These are phyloP conservation scores for Yarrowia deformans DNA, from an alignment of 805 yeast genomes.

Conservation along the genomic window DNA sequence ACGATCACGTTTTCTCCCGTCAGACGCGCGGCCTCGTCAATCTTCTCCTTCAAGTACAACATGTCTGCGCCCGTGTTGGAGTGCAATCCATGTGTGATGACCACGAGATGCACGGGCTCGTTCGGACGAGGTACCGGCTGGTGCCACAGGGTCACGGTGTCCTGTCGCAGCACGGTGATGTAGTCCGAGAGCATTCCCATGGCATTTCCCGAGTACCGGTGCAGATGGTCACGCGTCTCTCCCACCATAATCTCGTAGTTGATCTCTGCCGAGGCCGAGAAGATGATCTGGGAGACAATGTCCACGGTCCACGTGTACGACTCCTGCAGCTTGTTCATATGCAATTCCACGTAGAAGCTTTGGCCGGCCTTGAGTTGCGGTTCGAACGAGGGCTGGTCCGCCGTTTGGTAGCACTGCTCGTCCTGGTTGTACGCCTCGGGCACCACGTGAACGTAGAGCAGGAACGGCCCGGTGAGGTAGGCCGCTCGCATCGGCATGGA, in stretches of 20 bases:
- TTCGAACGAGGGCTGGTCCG: conserved; percentile 53
- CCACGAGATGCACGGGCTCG: conserved; percentile 78
- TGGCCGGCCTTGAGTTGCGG: conserved; percentile 75
- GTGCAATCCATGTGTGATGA: conserved; percentile 90
- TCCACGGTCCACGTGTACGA: conserved; percentile 80
- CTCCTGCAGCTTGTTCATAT: conserved; percentile 53
- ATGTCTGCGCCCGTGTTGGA: conserved; percentile 90
- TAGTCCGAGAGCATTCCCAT: conserved; percentile 34
- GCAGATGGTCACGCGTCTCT: conserved; percentile 45
- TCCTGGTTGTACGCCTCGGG: conserved; percentile 68
- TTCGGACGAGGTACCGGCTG: conserved; percentile 60
- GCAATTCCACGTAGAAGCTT: conserved; percentile 63
- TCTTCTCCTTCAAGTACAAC: conserved; percentile 82
- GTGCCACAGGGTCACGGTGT: conserved; percentile 79
- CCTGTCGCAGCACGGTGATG: conserved; percentile 53
- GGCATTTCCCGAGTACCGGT: conserved; percentile 16
- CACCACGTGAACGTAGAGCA: conserved; percentile 81
- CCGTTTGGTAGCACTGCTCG: conserved; percentile 52
- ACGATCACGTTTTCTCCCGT: conserved; percentile 73
- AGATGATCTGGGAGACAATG: conserved; percentile 78
- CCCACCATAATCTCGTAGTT: conserved; percentile 68
- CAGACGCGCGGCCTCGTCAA: conserved; percentile 59
- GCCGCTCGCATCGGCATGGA: conserved; percentile 79
- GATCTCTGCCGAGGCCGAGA: conserved; percentile 71
- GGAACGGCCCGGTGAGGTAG: conserved; percentile 86